Base-by-base conservation (phyloP, 192 early-diverging fungal species). In the Thamnidium elegans region DNA sequence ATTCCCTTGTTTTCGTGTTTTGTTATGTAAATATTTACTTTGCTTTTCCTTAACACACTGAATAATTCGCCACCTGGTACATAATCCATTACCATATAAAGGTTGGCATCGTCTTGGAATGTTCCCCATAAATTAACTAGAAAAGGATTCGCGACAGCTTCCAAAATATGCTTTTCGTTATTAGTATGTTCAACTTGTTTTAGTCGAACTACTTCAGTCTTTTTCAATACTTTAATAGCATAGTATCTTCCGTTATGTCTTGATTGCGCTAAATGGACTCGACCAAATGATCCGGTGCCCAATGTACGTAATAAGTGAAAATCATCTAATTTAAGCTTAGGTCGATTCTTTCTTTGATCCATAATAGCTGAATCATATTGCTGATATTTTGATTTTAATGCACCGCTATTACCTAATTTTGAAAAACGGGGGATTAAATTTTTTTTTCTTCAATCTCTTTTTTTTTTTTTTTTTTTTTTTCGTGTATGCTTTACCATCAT, bases 131-230 rank as follows among this genome's bases (percentile, higher is more conserved):
- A 84, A 63, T 84, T 80, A 63, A 97, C 91, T 47, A 97, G 74
- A 65, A 94, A 95, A 20, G 94, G 94, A 76, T 72, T 91, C 77
- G 86, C 81, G 54, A 95, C 87, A 60, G 83, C 78, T 66, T 93
- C 94, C 17, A 99, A 79, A 67, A 99, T 96, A 58, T 85, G 81
- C 69, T 94, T 94, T 79, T 99, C 96, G 79, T 96, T 99, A 67
- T 96, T 91, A 32, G 94, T 97, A 69, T 99, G 95, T 80, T 99
- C 95, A 10, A 99, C 94, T 72, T 99, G 96, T 74, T 94, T 93
- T 72, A 94, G 82, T 55, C 90, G 89, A 47, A 99, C 93, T 7
- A 99, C 93, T 62, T 99, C 93, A 39, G 85, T 74, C 76, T 99
- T 99, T 61, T 89, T 89, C 48, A 99, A 80, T 4, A 95, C 95